These are phyloP conservation scores for Puya raimondii DNA, from an alignment of 176 grass and related monocot genomes.

Conservation along the genomic window DNA sequence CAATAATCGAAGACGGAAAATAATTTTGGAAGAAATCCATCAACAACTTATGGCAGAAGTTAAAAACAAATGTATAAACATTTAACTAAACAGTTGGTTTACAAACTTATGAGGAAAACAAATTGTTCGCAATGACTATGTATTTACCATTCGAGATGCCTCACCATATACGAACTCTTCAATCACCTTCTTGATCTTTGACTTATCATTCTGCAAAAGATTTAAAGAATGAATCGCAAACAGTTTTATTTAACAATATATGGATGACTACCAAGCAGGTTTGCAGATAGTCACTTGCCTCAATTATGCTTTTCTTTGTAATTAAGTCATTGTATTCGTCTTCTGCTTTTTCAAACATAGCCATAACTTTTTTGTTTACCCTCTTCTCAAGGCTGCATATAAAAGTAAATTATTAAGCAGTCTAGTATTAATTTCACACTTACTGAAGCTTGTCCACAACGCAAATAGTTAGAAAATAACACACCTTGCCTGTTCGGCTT, in stretches of 20 bases:
- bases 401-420: slow-evolving; percentile 19
- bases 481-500: slow-evolving; percentile 83
- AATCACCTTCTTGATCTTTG: slow-evolving; percentile 84
- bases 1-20: too few species aligned
- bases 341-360: slow-evolving; percentile 97
- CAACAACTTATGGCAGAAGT: too few species aligned
- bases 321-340: slow-evolving; percentile 96
- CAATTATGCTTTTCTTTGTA: slow-evolving; percentile 86
- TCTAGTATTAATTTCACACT: neutral
- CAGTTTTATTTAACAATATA: slow-evolving; percentile 12
- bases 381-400: slow-evolving; percentile 92
- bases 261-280: slow-evolving; percentile 1
- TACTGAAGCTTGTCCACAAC: slow-evolving; percentile 11
- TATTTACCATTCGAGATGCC: too few species aligned
- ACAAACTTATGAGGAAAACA: too few species aligned
- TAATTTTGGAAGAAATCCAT: too few species aligned
- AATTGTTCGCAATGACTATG: too few species aligned
- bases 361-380: slow-evolving; percentile 98
- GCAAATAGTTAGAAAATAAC: neutral
- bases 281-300: slow-evolving; percentile 33
- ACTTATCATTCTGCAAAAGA: slow-evolving; percentile 72
- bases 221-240: slow-evolving; percentile 9
- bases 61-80: too few species aligned
- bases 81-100: too few species aligned
- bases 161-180: too few species aligned